Conservation (phyloP, 176 grass and related monocot genomes). For the Poa annua region DNA sequence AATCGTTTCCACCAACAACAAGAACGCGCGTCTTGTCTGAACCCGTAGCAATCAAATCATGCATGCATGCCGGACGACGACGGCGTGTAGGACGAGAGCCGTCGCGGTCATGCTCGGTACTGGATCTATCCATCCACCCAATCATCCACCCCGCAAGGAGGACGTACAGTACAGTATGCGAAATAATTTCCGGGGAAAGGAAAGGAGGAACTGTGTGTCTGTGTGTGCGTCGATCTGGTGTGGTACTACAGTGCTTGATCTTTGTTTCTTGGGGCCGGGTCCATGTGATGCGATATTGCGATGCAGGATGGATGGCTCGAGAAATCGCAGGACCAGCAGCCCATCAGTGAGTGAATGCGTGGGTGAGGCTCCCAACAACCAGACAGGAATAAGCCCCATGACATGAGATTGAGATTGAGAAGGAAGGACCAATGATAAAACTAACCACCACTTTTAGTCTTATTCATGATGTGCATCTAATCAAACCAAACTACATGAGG, state of each 20-base stretch:
- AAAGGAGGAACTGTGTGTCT: not conserved
- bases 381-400: constrained; percentile 50
- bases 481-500: not conserved
- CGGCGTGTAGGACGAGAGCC: not conserved
- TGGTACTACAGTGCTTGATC: not conserved
- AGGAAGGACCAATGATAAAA: constrained; percentile 41
- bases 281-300: constrained; percentile 15
- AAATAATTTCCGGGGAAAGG: not conserved
- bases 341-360: not conserved
- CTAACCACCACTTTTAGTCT: constrained; percentile 19
- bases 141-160: constrained; percentile 18
- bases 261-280: constrained; percentile 17
- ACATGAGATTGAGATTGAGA: not conserved
- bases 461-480: constrained; percentile 10
- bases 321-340: constrained; percentile 28
- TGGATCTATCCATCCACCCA: constrained; percentile 20
- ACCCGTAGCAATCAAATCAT: not conserved
- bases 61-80: not conserved
- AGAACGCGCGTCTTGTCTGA: not conserved
- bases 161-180: not conserved
- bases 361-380: constrained; percentile 55
- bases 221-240: too few species aligned
- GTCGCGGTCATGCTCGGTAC: not conserved
- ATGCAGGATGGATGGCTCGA: constrained; percentile 17
- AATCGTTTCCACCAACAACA: too few species aligned